Percentiles rank a stretch among this genome's conserved stretches.
Conservation (phyloP, 148 eudicot species). For the Silene conica region DNA sequence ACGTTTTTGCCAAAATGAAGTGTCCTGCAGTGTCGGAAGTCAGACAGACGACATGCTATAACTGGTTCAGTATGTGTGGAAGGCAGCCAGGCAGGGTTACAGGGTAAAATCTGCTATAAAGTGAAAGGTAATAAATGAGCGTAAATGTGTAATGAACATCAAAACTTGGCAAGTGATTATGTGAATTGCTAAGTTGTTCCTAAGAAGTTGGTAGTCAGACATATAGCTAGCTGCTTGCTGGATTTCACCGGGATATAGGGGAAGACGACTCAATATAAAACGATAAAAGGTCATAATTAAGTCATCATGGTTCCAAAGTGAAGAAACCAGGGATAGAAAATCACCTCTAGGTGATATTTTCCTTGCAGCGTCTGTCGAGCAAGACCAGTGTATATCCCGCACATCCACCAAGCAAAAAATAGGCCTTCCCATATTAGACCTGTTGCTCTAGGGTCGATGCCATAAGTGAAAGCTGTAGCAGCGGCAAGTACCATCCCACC, state of each 20-base stretch:
- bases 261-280: not conserved
- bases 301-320: slow-evolving; percentile 2
- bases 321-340: not conserved
- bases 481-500: slow-evolving; percentile 89
- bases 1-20: no score
- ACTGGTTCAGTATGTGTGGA: not conserved
- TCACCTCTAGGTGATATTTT: slow-evolving; percentile 90
- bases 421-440: slow-evolving; percentile 72
- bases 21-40: no score
- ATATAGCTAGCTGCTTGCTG: no score
- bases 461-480: slow-evolving; percentile 62
- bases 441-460: slow-evolving; percentile 73
- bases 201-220: no score
- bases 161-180: no score
- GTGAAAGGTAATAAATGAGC: not conserved
- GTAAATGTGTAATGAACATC: no score
- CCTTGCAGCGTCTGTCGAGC: slow-evolving; percentile 68
- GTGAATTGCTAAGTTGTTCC: no score
- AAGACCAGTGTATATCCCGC: slow-evolving; percentile 82
- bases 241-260: not conserved
- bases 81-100: no score
- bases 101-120: not conserved
- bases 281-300: not conserved
- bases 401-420: slow-evolving; percentile 89
- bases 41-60: no score